Percentiles rank a stretch among this genome's conserved stretches.
Conservation (phyloP, 768 basidiomycete species). For the Hericium alpestre region DNA sequence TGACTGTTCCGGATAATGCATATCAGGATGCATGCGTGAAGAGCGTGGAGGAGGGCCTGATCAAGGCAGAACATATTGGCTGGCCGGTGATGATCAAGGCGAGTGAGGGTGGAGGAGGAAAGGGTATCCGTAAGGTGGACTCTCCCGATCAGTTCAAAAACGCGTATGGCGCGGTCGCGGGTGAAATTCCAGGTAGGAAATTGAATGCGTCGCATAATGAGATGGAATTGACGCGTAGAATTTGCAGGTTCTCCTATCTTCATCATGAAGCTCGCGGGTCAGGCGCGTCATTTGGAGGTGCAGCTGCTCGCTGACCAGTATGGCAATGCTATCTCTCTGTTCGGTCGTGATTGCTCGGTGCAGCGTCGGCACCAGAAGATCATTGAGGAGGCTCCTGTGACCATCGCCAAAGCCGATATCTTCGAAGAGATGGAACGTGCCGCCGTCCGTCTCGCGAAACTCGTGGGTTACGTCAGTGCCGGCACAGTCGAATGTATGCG, state of each 20-base stretch:
- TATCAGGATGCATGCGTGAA: slow-evolving; percentile 85
- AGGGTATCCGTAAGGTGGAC: slow-evolving; percentile 96
- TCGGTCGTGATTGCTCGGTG: slow-evolving; percentile 98
- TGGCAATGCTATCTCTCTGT: slow-evolving; percentile 96
- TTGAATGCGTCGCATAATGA: slow-evolving; percentile 5
- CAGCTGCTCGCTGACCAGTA: slow-evolving; percentile 99
- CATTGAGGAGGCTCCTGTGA: slow-evolving; percentile 98
- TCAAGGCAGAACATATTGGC: slow-evolving; percentile 78
- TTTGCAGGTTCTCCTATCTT: slow-evolving; percentile 87
- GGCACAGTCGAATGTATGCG: slow-evolving; percentile 92
- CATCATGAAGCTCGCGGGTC: slow-evolving; percentile 98
- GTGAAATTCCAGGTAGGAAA: slow-evolving; percentile 86
- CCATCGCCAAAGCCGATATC: slow-evolving; percentile 83
- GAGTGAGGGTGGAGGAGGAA: slow-evolving; percentile 96
- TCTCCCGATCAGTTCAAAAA: slow-evolving; percentile 82
- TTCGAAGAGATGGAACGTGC: slow-evolving; percentile 99
- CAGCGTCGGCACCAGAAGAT: slow-evolving; percentile 99
- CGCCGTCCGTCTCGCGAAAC: slow-evolving; percentile 96
- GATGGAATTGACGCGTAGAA: slow-evolving; percentile 4
- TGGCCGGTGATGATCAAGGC: slow-evolving; percentile 99
- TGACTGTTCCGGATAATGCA: slow-evolving; percentile 86
- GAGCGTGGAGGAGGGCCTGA: slow-evolving; percentile 77
- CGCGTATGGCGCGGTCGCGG: slow-evolving; percentile 84
- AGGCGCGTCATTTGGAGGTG: slow-evolving; percentile 95
- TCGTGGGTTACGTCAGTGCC: slow-evolving; percentile 97